phyloP scores from a whole-genome alignment of 768 basidiomycete genomes.

The Boletus pseudo-olivaceus region DNA sequence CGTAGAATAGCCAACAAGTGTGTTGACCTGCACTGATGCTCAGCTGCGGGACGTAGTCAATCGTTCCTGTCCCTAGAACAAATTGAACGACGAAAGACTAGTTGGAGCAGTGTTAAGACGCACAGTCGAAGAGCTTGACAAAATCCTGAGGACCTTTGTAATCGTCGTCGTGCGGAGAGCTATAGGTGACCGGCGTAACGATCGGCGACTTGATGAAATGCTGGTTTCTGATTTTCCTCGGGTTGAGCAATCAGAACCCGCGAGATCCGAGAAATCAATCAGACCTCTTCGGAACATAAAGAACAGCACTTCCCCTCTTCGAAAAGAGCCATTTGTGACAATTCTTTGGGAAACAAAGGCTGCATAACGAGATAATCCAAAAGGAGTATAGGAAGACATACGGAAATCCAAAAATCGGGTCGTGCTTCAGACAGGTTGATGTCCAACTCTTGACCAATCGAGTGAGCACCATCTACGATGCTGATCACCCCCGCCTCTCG shows the following conservation, averaged over 20 bases:
- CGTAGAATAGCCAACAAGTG: neutral
- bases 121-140: conserved; percentile 48
- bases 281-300: conserved; percentile 70
- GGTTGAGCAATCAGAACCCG: neutral
- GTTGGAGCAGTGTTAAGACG: neutral
- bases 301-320: conserved; percentile 61
- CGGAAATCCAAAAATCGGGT: conserved; percentile 80
- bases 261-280: conserved; percentile 3
- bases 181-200: conserved; percentile 53
- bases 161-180: conserved; percentile 41
- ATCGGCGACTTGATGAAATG: conserved; percentile 56
- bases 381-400: conserved; percentile 30
- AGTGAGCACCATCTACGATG: conserved; percentile 79
- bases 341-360: conserved; percentile 42
- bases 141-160: conserved; percentile 36
- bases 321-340: conserved; percentile 84
- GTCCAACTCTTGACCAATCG: conserved; percentile 65
- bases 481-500: conserved; percentile 59
- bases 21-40: conserved; percentile 50
- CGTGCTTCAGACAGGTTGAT: conserved; percentile 51
- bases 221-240: conserved; percentile 48
- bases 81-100: neutral
- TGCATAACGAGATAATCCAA: neutral
- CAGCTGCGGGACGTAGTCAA: conserved; percentile 53
- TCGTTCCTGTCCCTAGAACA: conserved; percentile 58